Evolutionary conservation across 441 rosid species (phyloP), one percentile per base, ranked within the genome.

Genomic region (Bocquillonia castaneifolia): DNA sequence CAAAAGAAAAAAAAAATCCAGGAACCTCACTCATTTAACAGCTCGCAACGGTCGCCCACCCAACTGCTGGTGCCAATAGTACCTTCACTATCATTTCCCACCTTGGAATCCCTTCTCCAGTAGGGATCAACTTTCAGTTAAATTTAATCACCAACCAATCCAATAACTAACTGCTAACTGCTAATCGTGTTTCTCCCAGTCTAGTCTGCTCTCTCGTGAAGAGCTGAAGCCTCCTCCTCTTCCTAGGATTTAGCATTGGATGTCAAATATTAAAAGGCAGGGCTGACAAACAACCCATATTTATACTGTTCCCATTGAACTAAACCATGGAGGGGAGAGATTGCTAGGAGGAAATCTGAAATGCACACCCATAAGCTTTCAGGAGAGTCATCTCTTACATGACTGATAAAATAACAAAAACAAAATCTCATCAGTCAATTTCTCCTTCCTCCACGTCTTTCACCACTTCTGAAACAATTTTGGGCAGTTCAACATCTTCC

Each of bases 381-480:
- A 65, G 59, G 23, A 20, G 15, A 54, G 59, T 23, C 52, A 53
- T 53, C 52, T 34, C 17, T 23, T 64, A 28, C 34, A 13, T 5
- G 10, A 25, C 10, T 64, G 32, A 28, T 34, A 18, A 28, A 44
- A 52, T 57, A 55, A 22, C 18, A 23, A 12, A 48, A 26, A 10
- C 10, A 25, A 56, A 61, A 48, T 45, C 54, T 34, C 50, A 48
- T 81, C 81, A 80, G 66, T 72, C 86, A 48, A 83, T 78, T 76
- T 75, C 88, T 20, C 85, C 90, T 58, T 86, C 91, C 72, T 82
- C 93, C 0, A 78, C 79, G 70, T 79, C 92, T 70, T 74, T 81
- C 56, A 47, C 72, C n/a, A 77, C 73, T 44, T 75, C 80, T 13
- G 72, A 59, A 57, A 67, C 66, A 66, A 60, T 83, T 74, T 56